phyloP scores from a whole-genome alignment of 352 stramenopile genomes.

The Globisporangium splendens region DNA sequence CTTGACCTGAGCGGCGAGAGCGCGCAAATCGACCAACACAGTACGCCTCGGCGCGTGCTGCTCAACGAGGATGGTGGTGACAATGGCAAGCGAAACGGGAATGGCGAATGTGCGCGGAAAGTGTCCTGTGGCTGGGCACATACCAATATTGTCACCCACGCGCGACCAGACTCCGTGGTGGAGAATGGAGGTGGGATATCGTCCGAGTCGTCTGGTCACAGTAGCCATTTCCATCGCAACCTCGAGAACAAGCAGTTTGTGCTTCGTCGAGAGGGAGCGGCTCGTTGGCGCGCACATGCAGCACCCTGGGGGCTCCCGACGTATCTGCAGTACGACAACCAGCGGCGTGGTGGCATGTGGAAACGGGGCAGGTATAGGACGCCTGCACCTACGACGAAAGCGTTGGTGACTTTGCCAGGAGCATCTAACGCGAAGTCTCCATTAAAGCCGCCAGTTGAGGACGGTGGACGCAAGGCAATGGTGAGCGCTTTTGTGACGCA shows the following conservation, averaged over 20 bases:
- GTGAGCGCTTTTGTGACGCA: no score
- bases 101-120: constrained; percentile 34
- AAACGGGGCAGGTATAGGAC: no score
- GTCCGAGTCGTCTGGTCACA: no score
- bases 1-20: constrained; percentile 50
- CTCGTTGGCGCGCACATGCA: constrained; percentile 4
- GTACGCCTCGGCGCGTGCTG: constrained; percentile 22
- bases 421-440: no score
- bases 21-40: constrained; percentile 34
- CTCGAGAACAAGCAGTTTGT: constrained; percentile 13
- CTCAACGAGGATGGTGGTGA: constrained; percentile 3
- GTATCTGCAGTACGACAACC: neutral
- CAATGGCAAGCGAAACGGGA: neutral
- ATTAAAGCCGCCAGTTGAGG: no score
- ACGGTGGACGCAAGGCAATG: no score
- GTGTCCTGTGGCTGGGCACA: constrained; percentile 67
- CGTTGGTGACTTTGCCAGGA: no score
- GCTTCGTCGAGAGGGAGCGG: constrained; percentile 6
- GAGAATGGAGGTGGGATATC: no score
- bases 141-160: constrained; percentile 56
- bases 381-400: no score
- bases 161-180: neutral
- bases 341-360: neutral
- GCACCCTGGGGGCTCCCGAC: constrained; percentile 2
- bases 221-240: constrained; percentile 8